Evolutionary conservation across 768 basidiomycete genomes (phyloP), one percentile per base, ranked within the genome.

Genomic region (Tylopilus rubrobrunneus): DNA sequence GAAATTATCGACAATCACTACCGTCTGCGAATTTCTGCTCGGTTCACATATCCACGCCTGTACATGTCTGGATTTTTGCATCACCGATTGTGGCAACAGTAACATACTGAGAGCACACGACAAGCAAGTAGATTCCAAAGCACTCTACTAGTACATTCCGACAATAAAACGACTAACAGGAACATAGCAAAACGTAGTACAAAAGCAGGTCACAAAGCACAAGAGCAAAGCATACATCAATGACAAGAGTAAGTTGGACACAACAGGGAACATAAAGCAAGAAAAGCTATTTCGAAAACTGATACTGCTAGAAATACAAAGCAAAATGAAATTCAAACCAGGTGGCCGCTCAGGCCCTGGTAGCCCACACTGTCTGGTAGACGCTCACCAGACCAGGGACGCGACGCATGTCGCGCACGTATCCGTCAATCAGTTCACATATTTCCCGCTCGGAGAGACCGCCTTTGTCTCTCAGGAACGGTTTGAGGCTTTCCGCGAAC

Each of bases 361-460:
- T 60, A 17, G 78, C 78, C 68, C 79, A 74, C 33, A 83, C 83
- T 1, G 77, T 76, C 57, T 78, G 72, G 60, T 80, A 78, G 7
- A 74, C 69, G 39, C 67, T 67, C 2, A 80, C 75, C 60, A 87
- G 64, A 1, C 84, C 85, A 10, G 57, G 64, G 10, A 77, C 72
- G 6, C 55, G 66, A 49, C 68, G 62, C 52, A 86, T 64, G 60
- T 87, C 86, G 11, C 68, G 66, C 28, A 76, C 48, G 55, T 74
- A 81, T 9, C 69, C 78, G 2, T 52, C 62, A 10, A 79, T 64
- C 40, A 86, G 53, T 1, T 61, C 60, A 11, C 70, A 66, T 12
- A 82, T 68, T 36, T 75, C 73, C 8, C 55, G 64, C 33, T 70
- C 71, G 19, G 65, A 51, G 53, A 70, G 58, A 4, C 74, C 78